Conservation (phyloP, 306 rosid genomes). For the Canavalia gladiata region DNA sequence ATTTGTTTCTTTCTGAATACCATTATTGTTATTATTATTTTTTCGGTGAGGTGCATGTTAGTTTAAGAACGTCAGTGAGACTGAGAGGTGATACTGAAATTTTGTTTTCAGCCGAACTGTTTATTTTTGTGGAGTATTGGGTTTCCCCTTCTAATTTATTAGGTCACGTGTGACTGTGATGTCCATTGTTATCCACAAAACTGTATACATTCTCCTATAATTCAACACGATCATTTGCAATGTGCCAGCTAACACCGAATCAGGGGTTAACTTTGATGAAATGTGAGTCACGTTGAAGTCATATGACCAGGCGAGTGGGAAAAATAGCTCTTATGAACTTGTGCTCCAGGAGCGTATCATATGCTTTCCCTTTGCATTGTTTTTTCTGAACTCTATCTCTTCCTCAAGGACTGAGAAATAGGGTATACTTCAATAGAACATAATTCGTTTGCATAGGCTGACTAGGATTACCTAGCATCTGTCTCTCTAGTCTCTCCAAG, state of each 20-base stretch:
- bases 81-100: slow-evolving; percentile 10
- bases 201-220: neutral
- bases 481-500: neutral
- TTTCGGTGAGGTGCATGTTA: slow-evolving; percentile 30
- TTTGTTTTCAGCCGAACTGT: slow-evolving; percentile 15
- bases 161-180: neutral
- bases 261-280: slow-evolving; percentile 4
- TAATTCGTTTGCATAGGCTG: slow-evolving; percentile 1
- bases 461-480: slow-evolving; percentile 1
- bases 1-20: slow-evolving; percentile 27
- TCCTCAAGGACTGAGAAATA: slow-evolving; percentile 8
- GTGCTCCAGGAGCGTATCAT: neutral
- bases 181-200: neutral
- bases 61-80: neutral
- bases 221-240: slow-evolving; percentile 18
- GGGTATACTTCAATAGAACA: neutral
- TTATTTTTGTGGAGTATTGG: slow-evolving; percentile 18
- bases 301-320: slow-evolving; percentile 2
- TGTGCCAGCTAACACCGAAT: neutral
- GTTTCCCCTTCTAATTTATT: slow-evolving; percentile 10
- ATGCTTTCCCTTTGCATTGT: neutral
- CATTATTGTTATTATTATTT: slow-evolving; percentile 30
- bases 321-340: neutral
- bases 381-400: slow-evolving; percentile 6
- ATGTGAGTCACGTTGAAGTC: slow-evolving; percentile 1